These are phyloP conservation scores for Colletotrichum sp. DNA, from an alignment of 2,329 filamentous ascomycete species.

Conservation along the genomic window DNA sequence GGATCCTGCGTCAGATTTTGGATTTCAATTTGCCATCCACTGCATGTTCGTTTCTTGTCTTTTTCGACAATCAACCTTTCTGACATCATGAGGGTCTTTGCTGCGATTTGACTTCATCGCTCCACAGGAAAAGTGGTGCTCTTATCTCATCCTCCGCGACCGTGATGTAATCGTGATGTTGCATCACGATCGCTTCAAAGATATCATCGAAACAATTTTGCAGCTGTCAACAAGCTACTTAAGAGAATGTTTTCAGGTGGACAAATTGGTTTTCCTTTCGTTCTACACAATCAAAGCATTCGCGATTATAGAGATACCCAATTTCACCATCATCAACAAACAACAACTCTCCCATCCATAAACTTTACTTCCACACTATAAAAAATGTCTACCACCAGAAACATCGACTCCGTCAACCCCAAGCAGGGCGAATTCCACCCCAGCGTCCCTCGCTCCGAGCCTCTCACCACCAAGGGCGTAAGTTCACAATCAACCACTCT, in stretches of 20 bases:
- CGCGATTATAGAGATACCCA: not conserved
- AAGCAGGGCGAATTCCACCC: slow-evolving; percentile 63
- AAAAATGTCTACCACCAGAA: slow-evolving; percentile 48
- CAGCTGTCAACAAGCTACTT: not conserved
- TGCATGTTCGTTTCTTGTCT: not conserved
- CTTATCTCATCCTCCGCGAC: not conserved
- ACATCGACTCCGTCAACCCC: slow-evolving; percentile 55
- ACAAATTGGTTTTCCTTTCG: rapidly evolving
- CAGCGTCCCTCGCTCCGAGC: slow-evolving; percentile 54
- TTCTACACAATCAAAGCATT: not conserved
- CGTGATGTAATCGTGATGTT: slow-evolving; percentile 10
- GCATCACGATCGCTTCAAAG: not conserved
- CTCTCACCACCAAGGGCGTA: slow-evolving; percentile 60
- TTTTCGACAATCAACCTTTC: not conserved
- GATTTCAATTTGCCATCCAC: not conserved
- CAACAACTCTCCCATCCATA: not conserved
- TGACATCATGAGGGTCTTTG: slow-evolving; percentile 4
- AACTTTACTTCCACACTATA: not conserved
- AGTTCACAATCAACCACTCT: slow-evolving; percentile 27
- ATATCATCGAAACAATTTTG: not conserved
- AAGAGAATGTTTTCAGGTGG: not conserved
- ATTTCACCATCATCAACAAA: not conserved
- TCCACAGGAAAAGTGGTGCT: slow-evolving; percentile 6
- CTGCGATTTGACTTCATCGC: not conserved
- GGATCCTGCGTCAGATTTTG: not conserved